phyloP scores from a whole-genome alignment of 495 filamentous ascomycete genomes.

The Amniculicola lignicola region DNA sequence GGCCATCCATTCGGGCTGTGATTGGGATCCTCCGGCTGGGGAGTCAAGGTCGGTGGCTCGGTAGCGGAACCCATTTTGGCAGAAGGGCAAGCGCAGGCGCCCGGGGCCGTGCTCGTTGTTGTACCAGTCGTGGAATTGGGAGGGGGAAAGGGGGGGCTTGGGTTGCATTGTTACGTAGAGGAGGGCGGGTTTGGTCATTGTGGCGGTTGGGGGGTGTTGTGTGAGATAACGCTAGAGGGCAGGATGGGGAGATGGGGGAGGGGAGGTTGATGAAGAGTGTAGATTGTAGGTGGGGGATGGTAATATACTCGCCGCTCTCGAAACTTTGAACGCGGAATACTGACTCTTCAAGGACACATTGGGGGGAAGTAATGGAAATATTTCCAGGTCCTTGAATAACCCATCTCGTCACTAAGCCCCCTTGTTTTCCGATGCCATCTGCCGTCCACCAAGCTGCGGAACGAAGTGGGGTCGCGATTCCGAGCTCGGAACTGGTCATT shows the following conservation, averaged over 20 bases:
- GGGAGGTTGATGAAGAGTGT: too few relatives aligned
- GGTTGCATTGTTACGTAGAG: slow-evolving; percentile 81
- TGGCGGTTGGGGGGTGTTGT: too few relatives aligned
- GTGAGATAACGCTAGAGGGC: too few relatives aligned
- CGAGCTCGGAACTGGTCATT: slow-evolving; percentile 26
- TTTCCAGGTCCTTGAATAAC: too few relatives aligned
- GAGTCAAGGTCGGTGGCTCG: slow-evolving; percentile 55
- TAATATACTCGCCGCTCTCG: too few relatives aligned
- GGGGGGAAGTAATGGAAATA: too few relatives aligned
- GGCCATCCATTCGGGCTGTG: slow-evolving; percentile 67
- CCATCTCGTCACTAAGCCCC: too few relatives aligned
- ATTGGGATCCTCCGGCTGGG: slow-evolving; percentile 15
- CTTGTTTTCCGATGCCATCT: slow-evolving; percentile 26
- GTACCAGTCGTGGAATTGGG: slow-evolving; percentile 87
- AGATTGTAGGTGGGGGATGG: too few relatives aligned
- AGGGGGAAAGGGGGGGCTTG: slow-evolving; percentile 55
- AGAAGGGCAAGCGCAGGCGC: slow-evolving; percentile 68
- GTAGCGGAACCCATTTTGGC: slow-evolving; percentile 74
- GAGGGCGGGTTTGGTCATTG: too few relatives aligned
- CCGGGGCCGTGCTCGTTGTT: slow-evolving; percentile 83
- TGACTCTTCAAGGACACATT: too few relatives aligned
- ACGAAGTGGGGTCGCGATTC: slow-evolving; percentile 12
- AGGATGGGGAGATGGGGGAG: too few relatives aligned
- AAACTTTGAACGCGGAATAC: too few relatives aligned
- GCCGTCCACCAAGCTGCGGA: slow-evolving; percentile 4